Evolutionary conservation across 108 stramenopile species (phyloP).

Genomic region (Craspedostauros australis): DNA sequence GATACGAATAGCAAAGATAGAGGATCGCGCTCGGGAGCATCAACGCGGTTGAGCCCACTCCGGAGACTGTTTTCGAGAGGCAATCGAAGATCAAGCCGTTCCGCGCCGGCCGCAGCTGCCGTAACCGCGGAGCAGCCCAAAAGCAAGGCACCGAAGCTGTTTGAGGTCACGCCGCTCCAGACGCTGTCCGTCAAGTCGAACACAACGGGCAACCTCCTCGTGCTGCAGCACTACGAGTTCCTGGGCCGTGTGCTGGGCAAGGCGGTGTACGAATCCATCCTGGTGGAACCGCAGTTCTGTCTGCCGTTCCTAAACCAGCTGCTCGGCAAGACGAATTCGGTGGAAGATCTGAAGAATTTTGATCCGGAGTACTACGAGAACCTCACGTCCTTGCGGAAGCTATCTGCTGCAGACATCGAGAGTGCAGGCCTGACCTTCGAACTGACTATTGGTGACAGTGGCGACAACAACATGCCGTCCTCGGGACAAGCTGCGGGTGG

Average conservation of each 20-base stretch:
- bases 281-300: constrained; percentile 85
- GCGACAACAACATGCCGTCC: no score
- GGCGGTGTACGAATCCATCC: constrained; percentile 90
- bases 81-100: no score
- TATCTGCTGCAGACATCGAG: constrained; percentile 57
- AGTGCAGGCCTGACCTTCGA: constrained; percentile 83
- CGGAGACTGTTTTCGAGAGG: no score
- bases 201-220: constrained; percentile 14
- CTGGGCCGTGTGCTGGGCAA: constrained; percentile 93
- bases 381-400: constrained; percentile 66
- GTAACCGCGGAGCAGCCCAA: constrained; percentile 8
- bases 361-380: constrained; percentile 89
- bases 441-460: constrained; percentile 24
- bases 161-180: constrained; percentile 60
- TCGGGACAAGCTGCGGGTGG: no score
- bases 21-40: neutral
- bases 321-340: constrained; percentile 77
- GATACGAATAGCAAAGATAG: no score
- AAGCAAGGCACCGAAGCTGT: constrained; percentile 44
- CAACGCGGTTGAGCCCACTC: no score
- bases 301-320: constrained; percentile 87
- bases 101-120: no score
- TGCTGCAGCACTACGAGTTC: constrained; percentile 81
- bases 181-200: constrained; percentile 65
- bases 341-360: constrained; percentile 93